Base-by-base conservation (phyloP, 108 stramenopile species). In the Cyclotella distinguenda region DNA sequence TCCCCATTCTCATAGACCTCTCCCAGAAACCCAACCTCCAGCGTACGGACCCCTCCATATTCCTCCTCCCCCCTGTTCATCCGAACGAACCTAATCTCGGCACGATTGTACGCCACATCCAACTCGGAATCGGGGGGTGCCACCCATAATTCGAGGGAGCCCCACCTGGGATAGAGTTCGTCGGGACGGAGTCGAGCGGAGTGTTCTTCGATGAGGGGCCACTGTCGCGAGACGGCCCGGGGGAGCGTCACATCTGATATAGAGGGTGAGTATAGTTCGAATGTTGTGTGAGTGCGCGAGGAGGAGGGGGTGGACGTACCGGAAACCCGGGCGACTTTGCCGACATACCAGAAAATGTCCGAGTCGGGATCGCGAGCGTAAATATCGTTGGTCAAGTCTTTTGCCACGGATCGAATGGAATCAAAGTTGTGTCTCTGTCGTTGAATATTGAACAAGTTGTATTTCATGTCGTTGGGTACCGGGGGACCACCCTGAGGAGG, bases 81-180 rank as follows among this genome's bases (percentile, higher is more conserved):
- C 52, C 84, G 81, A 18, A 44, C 25, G 38, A 85, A 82, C 18
- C 63, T 42, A 18, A 87, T 43, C 18, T 70, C 32, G 1, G 88
- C 86, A 59, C 84, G 76, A 66, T 85, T 82, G 73, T 93, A 93
- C 0, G 92, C 88, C 13, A 93, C 86, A 45, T 93, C 89, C 61
- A 93, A 22, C 70, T 93, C 92, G 8, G 86, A 84, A 75, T 93
- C 92, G 18, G 87, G 87, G 7, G 88, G 87, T 23, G 87, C 87
- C 5, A 73, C 69, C 92, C 88, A 93, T 9, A 93, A 43, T 68
- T 93, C 77, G 42, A 90, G 42, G 19, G 30, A 62, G 15, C 83
- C 84, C 50, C 82, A 76, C 44, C 66, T 65, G 3, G 85, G 85
- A 65, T 69, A 86, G 9, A 93, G 60, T 39, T 93, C 92, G 7